Base-by-base conservation (phyloP, 768 basidiomycete genomes). In the Tulasnella sp. region DNA sequence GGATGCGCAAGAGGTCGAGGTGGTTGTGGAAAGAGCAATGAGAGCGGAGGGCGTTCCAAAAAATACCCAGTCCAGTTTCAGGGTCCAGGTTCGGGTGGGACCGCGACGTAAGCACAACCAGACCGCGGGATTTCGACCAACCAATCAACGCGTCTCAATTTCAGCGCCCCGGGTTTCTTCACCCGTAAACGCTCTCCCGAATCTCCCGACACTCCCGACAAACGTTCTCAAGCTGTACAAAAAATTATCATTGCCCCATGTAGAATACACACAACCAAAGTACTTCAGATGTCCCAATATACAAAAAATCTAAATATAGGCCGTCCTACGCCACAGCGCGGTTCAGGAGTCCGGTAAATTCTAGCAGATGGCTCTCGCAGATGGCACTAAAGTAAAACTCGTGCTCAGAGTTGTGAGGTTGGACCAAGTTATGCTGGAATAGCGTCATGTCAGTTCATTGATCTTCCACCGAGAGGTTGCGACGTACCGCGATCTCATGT, bases 301-400 rank as follows among this genome's bases (percentile, higher is more conserved):
- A 4, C 31, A 19, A 12, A 1, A 64, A 12, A 64, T 64, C 29
- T 64, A 64, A 17, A 31, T 22, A 25, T 25, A 25, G n/a, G 11
- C 7, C 17, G 19, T n/a, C 15, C 72, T 73, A 58, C 11, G 5
- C 31, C 17, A 45, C 7, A 17, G 22, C 72, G 29, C 40, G 34
- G 29, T 73, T 73, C 52, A 83, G 64, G 3, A 83, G 76, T 29
- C 73, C 40, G 9, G 81, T 80, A 52, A 85, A 81, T 17, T 79
- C 79, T 2, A 81, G 54, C 38, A 86, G 81, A 78, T 83, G 83
- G 38, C 81, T 87, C 83, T 97, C 93, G 78, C 92, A 93, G 25
- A 98, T 92, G 7, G 93, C 90, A 37, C 94, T 94, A 80, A 97
- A 96, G 82, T 94, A 97, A 82, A 97, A 98, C 78, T 95, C 94